Base-by-base conservation (phyloP, 2,329 filamentous ascomycete species). In the Colletotrichum endophyticum region DNA sequence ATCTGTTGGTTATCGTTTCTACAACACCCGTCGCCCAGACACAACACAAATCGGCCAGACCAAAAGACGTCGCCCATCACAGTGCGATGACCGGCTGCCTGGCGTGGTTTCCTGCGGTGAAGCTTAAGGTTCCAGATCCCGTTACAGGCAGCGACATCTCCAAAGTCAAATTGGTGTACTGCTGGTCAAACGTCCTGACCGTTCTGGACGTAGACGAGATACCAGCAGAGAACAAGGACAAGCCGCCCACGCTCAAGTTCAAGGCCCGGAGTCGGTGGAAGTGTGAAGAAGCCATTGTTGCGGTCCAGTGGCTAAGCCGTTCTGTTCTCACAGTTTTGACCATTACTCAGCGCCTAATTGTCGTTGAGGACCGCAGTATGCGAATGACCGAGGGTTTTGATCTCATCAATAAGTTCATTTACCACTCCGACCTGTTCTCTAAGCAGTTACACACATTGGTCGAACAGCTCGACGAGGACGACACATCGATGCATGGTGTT, bases 121-220 rank as follows among this genome's bases (percentile, higher is more conserved):
- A 95, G 82, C 88, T 99, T 59, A 99, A 99, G 84, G 91, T 92
- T 19, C 91, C 92, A 12, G 93, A 95, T 77, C 87, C 91, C 3
- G 89, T 91, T 63, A 92, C 91, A 1, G 92, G 92, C 7, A 94
- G 92, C 80, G 91, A 93, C 9, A 89, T 93, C 12, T 96, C 95
- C 22, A 94, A 93, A 81, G 94, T 94, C 49, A 99, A 99, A 84
- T 90, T 99, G 22, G 96, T 95, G 1, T 99, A 99, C 86, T 98
- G 96, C 84, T 99, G 97, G 97, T 99, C 97, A 3, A 99, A 99
- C 81, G 92, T 99, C n/a, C 87, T 99, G 79, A 99, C 96, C 0
- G 93, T 99, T 7, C 87, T 99, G 28, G 97, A 99, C 78, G 92
- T 99, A 13, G 93, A 96, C 68, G 94, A 97, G 79, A 88, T 93